Evolutionary conservation across 192 early-diverging fungal species (phyloP), one percentile per base, ranked within the genome.

Genomic region (Polychytrium aggregatum): DNA sequence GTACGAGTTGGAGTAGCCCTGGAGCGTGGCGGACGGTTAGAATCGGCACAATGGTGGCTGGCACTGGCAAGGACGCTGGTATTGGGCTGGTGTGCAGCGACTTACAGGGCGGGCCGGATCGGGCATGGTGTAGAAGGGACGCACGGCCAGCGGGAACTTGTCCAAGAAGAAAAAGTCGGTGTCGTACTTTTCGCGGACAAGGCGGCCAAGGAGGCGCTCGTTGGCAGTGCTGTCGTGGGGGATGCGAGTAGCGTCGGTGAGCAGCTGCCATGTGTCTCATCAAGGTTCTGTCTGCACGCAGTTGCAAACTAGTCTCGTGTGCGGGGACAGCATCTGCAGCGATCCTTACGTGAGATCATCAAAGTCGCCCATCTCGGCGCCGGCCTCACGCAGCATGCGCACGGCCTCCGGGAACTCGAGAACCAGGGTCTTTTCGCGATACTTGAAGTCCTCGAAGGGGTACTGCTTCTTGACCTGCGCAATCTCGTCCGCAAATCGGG

Each of bases 121-220:
- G 25, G 93, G 93, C 96, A 98, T 98, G 29, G 96, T 98, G 80
- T 98, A 98, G 82, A 97, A 97, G 33, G 96, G 93, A 40, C 96
- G 80, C 34, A 97, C 81, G 8, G 61, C 82, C 48, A 90, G 63
- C n/a, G 96, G 96, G 81, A 97, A 98, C 74, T 98, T 99, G 80
- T 99, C 96, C 37, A 99, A 65, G 64, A 97, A 90, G 74, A 86
- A 99, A 63, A 99, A 99, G 69, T 99, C 96, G 14, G 92, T 96
- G 53, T 82, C 60, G 72, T 96, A 93, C 78, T 94, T 90, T 48
- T 86, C 81, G 58, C 83, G 82, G 48, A 99, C 87, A 33, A 96
- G 67, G 53, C 79, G 64, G 45, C 96, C 96, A 17, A 99, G 78
- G 31, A 69, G 59, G 42, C 75, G 71, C 68, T 99, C 96, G 31